Conservation (phyloP, 352 stramenopile genomes). For the Chrysophaeum taylorii region DNA sequence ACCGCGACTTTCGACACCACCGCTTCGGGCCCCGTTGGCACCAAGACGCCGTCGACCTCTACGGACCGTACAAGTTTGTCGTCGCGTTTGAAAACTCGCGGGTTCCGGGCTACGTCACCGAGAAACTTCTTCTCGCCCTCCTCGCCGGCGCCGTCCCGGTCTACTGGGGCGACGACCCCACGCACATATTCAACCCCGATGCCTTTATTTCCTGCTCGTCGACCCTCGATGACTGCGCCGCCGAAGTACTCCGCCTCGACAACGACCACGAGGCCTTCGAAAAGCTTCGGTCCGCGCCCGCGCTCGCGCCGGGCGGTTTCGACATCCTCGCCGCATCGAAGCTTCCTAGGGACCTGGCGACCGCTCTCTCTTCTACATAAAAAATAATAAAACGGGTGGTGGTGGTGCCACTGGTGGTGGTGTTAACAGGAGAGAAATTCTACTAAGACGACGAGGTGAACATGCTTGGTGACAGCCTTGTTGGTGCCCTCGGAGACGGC, state of each 20-base stretch:
- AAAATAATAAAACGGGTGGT: no score
- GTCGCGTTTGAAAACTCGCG: constrained; percentile 55
- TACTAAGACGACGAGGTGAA: no score
- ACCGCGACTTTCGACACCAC: neutral
- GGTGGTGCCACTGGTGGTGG: no score
- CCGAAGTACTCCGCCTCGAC: neutral
- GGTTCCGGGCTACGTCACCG: constrained; percentile 45
- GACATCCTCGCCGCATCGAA: no score
- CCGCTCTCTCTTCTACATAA: no score
- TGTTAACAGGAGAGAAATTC: no score
- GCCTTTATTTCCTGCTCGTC: neutral
- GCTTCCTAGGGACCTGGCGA: no score
- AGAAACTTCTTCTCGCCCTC: constrained; percentile 54
- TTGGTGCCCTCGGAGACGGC: no score
- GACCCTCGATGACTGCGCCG: neutral
- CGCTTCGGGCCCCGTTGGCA: constrained; percentile 24
- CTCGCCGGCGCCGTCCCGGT: constrained; percentile 49
- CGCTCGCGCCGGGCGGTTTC: no score
- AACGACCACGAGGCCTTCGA: neutral
- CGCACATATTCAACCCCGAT: neutral
- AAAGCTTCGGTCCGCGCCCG: no score
- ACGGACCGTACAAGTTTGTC: constrained; percentile 48
- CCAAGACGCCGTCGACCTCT: constrained; percentile 36
- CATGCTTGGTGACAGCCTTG: no score
- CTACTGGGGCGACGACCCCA: constrained; percentile 22